Evolutionary conservation across 306 rosid species (phyloP).

Genomic region (Casuarina equisetifolia): DNA sequence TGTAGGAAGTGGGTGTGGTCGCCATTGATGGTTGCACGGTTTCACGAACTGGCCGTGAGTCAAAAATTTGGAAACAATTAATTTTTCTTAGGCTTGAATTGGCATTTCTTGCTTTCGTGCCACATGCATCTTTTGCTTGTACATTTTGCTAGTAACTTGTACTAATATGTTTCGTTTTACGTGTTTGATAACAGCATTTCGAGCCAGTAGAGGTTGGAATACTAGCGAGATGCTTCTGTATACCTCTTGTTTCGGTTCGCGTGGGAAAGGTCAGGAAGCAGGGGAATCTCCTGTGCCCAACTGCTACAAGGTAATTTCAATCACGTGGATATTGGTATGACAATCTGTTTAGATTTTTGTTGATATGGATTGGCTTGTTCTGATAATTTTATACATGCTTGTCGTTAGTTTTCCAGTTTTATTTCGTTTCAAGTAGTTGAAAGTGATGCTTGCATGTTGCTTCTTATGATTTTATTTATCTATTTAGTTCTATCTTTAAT

Average conservation of each 20-base stretch:
- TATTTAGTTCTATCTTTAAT: neutral
- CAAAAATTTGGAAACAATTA: neutral
- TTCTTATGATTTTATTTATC: neutral
- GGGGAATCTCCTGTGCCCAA: slow-evolving; percentile 67
- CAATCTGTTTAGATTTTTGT: neutral
- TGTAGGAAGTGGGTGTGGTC: slow-evolving; percentile 23
- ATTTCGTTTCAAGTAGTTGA: neutral
- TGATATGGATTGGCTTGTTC: slow-evolving; percentile 14
- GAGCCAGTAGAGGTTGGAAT: slow-evolving; percentile 95
- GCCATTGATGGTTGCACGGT: slow-evolving; percentile 23
- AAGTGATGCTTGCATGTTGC: neutral
- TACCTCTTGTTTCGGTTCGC: slow-evolving; percentile 92
- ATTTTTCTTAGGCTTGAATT: neutral
- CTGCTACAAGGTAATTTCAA: slow-evolving; percentile 61
- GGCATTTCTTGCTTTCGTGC: neutral
- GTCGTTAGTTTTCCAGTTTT: neutral
- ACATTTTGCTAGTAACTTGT: neutral
- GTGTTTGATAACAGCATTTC: slow-evolving; percentile 67
- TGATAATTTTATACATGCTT: neutral
- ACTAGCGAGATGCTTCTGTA: slow-evolving; percentile 95
- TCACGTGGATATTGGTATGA: slow-evolving; percentile 8
- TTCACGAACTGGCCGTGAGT: slow-evolving; percentile 28
- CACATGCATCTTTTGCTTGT: neutral
- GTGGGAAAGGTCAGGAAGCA: slow-evolving; percentile 81
- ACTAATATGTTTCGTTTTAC: neutral